These are phyloP conservation scores for Xylaria nigripes DNA, from an alignment of 495 filamentous ascomycete species.

Conservation along the genomic window DNA sequence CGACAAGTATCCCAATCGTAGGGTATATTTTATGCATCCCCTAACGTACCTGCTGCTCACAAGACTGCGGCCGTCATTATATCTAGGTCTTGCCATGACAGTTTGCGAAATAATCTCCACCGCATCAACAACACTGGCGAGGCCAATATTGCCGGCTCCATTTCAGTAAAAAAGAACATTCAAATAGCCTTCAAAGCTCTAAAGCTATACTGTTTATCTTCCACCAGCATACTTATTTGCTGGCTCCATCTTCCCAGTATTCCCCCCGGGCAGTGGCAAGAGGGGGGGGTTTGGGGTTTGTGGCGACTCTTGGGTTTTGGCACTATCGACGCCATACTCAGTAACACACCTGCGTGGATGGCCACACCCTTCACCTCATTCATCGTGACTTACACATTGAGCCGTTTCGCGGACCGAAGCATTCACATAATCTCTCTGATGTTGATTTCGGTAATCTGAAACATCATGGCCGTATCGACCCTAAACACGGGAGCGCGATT, in stretches of 20 bases:
- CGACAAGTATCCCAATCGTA: slow-evolving; percentile 50
- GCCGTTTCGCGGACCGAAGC: slow-evolving; percentile 34
- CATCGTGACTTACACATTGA: slow-evolving; percentile 31
- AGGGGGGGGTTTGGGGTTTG: too few relatives aligned
- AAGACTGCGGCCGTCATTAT: slow-evolving; percentile 23
- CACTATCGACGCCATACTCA: slow-evolving; percentile 41
- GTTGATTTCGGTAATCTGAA: slow-evolving; percentile 41
- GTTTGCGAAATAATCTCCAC: slow-evolving; percentile 56
- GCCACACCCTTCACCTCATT: slow-evolving; percentile 29
- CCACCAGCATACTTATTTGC: slow-evolving; percentile 35
- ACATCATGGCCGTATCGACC: slow-evolving; percentile 40
- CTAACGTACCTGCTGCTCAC: slow-evolving; percentile 52
- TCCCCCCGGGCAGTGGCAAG: too few relatives aligned
- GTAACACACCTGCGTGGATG: slow-evolving; percentile 45
- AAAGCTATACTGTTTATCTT: slow-evolving; percentile 40
- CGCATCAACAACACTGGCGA: slow-evolving; percentile 35
- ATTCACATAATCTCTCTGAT: slow-evolving; percentile 38
- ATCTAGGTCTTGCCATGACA: slow-evolving; percentile 47
- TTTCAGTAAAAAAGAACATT: slow-evolving; percentile 29
- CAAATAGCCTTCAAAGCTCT: slow-evolving; percentile 35
- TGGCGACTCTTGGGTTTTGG: slow-evolving; percentile 45
- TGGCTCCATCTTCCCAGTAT: slow-evolving; percentile 38
- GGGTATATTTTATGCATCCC: slow-evolving; percentile 50
- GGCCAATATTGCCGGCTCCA: slow-evolving; percentile 22
- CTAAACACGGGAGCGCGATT: slow-evolving; percentile 41